phyloP scores from a whole-genome alignment of 495 filamentous ascomycete genomes.

The Penicillium canescens region DNA sequence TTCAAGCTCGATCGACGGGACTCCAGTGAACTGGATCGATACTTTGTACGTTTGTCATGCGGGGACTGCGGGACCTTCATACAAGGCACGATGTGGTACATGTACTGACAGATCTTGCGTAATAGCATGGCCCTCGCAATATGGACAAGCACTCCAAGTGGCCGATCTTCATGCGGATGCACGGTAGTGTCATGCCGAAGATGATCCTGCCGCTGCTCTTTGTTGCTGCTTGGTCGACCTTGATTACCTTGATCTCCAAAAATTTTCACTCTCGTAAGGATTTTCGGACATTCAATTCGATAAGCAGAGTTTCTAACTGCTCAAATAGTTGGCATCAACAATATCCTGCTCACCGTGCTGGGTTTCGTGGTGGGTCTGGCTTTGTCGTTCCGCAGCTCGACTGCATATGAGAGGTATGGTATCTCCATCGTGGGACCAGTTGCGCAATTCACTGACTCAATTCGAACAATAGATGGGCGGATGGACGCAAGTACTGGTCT shows the following conservation, averaged over 20 bases:
- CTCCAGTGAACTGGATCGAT: conserved; percentile 43
- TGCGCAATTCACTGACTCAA: conserved; percentile 1
- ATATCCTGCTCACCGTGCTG: conserved; percentile 75
- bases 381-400: conserved; percentile 79
- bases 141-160: conserved; percentile 77
- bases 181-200: conserved; percentile 77
- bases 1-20: conserved; percentile 35
- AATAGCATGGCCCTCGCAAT: conserved; percentile 63
- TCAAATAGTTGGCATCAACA: conserved; percentile 54
- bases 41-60: conserved; percentile 38
- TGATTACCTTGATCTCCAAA: conserved; percentile 63
- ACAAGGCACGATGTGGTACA: not conserved
- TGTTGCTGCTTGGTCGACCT: conserved; percentile 67
- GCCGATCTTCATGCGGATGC: conserved; percentile 76
- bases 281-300: not conserved
- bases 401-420: conserved; percentile 74
- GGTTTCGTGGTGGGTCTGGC: conserved; percentile 89
- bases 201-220: conserved; percentile 74
- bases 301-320: conserved; percentile 1
- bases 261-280: conserved; percentile 51
- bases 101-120: conserved; percentile 8
- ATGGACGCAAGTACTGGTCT: conserved; percentile 78
- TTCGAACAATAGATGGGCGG: conserved; percentile 52
- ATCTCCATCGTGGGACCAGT: not conserved
- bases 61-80: too few relatives aligned